These are phyloP conservation scores for Sporobolus alterniflorus DNA, from an alignment of 202 grass and related monocot species.

Conservation along the genomic window DNA sequence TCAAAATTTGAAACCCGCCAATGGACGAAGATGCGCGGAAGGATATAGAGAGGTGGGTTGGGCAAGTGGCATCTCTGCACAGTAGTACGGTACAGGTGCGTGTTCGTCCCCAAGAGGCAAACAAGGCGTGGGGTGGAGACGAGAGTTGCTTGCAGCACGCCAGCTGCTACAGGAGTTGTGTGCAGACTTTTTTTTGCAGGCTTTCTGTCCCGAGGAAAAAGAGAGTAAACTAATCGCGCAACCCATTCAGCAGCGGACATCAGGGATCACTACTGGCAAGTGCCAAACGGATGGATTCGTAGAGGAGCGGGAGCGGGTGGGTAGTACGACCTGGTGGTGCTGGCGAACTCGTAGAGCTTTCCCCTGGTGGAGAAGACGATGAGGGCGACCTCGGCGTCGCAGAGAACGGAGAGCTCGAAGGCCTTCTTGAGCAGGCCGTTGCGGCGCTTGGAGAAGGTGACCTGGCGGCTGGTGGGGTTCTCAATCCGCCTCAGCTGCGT, in stretches of 20 bases:
- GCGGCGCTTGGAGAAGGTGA: conserved; percentile 93
- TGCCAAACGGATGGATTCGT: conserved; percentile 17
- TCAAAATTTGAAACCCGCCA: background rate
- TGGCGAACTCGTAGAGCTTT: conserved; percentile 77
- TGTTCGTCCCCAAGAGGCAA: background rate
- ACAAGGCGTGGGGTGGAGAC: background rate
- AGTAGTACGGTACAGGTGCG: too few species aligned
- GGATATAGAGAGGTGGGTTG: background rate
- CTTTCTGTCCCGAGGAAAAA: background rate
- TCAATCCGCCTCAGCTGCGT: conserved; percentile 87
- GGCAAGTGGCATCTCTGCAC: background rate
- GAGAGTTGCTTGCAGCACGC: background rate
- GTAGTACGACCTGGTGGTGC: conserved; percentile 54
- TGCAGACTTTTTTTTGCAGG: conserved; percentile 38
- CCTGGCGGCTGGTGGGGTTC: conserved; percentile 75
- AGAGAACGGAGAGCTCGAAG: conserved; percentile 85
- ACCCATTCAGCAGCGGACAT: background rate
- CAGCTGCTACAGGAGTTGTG: conserved; percentile 28
- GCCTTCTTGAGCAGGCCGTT: conserved; percentile 92
- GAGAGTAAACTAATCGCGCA: conserved; percentile 18
- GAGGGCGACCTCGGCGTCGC: conserved; percentile 80
- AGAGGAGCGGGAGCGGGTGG: background rate
- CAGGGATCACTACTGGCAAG: too few species aligned
- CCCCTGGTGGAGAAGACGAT: conserved; percentile 77
- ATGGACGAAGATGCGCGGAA: background rate